Evolutionary conservation across 176 grass and related monocot genomes (phyloP).

Genomic region (Aegilops speltoides): DNA sequence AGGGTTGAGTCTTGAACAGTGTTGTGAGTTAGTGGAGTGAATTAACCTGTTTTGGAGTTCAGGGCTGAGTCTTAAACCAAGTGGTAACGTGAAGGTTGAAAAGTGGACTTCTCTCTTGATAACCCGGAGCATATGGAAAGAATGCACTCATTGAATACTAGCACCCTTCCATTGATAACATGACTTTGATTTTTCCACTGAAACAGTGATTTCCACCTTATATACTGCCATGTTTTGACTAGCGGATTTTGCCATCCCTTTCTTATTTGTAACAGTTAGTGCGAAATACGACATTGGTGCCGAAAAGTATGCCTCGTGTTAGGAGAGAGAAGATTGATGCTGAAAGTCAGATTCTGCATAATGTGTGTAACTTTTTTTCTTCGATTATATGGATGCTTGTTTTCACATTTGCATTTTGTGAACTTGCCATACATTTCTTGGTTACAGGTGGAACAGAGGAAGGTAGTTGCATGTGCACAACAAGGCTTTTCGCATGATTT

Average conservation of each 20-base stretch:
- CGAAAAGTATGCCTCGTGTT: neutral
- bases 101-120: too few species aligned
- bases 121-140: too few species aligned
- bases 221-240: neutral
- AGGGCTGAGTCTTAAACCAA: too few species aligned
- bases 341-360: neutral
- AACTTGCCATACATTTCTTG: neutral
- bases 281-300: neutral
- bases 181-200: neutral
- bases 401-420: neutral
- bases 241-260: neutral
- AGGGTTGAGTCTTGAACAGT: too few species aligned
- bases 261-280: conserved; percentile 2
- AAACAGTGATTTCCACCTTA: neutral
- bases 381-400: neutral
- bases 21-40: too few species aligned
- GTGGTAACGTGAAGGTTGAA: too few species aligned
- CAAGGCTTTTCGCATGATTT: neutral
- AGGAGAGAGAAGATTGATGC: neutral
- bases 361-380: neutral
- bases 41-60: too few species aligned
- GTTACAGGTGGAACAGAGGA: neutral
- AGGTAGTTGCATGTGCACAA: neutral
- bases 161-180: neutral
- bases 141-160: too few species aligned